Base-by-base conservation (phyloP, 2,329 filamentous ascomycete genomes). In the Cyphellophora attinorum region DNA sequence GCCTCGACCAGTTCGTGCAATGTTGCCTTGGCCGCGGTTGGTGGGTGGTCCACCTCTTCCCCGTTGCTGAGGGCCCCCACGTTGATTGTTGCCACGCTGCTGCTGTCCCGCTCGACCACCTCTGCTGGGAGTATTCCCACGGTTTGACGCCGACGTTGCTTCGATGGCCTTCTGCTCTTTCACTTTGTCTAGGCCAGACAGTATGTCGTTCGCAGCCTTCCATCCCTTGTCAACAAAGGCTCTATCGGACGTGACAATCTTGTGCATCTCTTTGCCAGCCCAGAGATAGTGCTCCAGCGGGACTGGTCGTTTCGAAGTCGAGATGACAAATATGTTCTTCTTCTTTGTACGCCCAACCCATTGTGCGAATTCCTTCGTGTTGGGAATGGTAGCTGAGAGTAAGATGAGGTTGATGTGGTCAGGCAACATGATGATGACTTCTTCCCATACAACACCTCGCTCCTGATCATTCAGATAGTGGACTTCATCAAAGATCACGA, bases 341-440 rank as follows among this genome's bases (percentile, higher is more conserved):
- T 93, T 89, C 63, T 98, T 98, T 1, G 91, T 98, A 33, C 91
- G 75, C 8, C 91, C 91, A 15, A 98, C 89, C 91, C 91, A 98
- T 0, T 88, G 96, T 2, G 91, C 91, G 51, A 98, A 98, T 55
- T 98, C 91, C 44, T 95, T 77, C 0, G 91, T 96, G 55, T 98
- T 98, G 2, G 91, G 91, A 1, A 98, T 91, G 1, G 91, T 98
- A 1, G 91, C 91, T 4, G 91, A 98, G 3, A 98, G 72, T 2
- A 96, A 67, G 47, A 98, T 98, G 14, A 98, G 71, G 2, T 91
- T 93, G 25, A 98, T 85, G 60, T 98, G 91, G 55, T 94, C 88
- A 0, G 91, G 91, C 36, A 98, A 70, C 91, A 98, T 96, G 52
- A 98, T 98, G 53, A 98, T 98, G 51, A 98, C 91, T 60, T 98